phyloP scores from a whole-genome alignment of 106 monocot genomes.

The Allium sativum region DNA sequence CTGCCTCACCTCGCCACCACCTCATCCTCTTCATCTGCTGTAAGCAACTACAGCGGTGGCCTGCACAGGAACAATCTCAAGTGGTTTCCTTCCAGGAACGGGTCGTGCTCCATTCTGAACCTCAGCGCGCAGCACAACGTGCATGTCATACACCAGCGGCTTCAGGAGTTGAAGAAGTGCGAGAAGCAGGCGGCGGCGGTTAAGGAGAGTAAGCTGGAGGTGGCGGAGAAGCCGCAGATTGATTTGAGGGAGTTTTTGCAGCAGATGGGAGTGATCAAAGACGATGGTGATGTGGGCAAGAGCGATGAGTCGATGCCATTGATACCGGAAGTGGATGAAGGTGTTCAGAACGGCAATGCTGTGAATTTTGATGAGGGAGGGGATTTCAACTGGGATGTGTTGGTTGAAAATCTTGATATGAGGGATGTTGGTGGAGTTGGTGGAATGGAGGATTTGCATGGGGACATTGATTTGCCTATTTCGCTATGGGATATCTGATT shows the following conservation, averaged over 20 bases:
- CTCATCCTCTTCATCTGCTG: not conserved
- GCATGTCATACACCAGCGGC: conserved; percentile 72
- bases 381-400: conserved; percentile 55
- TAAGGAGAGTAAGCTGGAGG: no score
- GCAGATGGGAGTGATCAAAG: conserved; percentile 71
- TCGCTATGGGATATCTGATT: conserved; percentile 30
- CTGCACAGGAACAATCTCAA: conserved; percentile 34
- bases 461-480: conserved; percentile 18
- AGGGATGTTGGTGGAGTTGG: conserved; percentile 14
- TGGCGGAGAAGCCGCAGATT: conserved; percentile 58
- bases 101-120: conserved; percentile 53
- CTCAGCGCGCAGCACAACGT: conserved; percentile 87
- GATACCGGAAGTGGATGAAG: not conserved
- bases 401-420: conserved; percentile 46
- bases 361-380: conserved; percentile 11
- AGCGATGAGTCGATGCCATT: not conserved
- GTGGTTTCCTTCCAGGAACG: conserved; percentile 44
- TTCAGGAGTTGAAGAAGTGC: conserved; percentile 64
- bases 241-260: conserved; percentile 88
- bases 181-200: not conserved
- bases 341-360: not conserved
- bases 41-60: not conserved
- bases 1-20: conserved; percentile 65
- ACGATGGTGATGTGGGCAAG: conserved; percentile 8
- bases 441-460: conserved; percentile 15